A percentile compares a stretch with the other conserved stretches of the same genome.
phyloP scores from a whole-genome alignment of 352 stramenopile species.

The Phytophthora pseudosyringae region DNA sequence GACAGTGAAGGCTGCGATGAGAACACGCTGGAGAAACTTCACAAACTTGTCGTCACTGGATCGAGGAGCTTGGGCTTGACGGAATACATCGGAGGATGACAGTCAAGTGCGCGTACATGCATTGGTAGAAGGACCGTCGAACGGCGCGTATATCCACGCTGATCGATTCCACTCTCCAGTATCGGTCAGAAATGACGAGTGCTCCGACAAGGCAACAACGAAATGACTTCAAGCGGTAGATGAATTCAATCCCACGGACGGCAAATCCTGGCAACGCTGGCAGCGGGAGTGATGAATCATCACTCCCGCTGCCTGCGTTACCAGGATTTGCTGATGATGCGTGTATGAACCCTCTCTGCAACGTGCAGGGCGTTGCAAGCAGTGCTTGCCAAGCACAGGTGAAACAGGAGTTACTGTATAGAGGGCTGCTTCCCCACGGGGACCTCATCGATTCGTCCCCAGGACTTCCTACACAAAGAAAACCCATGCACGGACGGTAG shows the following conservation, averaged over 20 bases:
- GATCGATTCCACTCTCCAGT: not conserved
- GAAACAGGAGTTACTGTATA: too few relatives aligned
- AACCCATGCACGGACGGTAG: not conserved
- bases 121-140: conserved; percentile 9
- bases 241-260: conserved; percentile 15
- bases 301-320: too few relatives aligned
- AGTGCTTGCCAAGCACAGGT: too few relatives aligned
- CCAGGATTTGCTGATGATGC: too few relatives aligned
- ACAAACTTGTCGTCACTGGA: not conserved
- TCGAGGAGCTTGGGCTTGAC: not conserved
- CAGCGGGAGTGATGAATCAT: too few relatives aligned
- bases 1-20: conserved; percentile 13
- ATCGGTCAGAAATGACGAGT: too few relatives aligned
- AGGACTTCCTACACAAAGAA: not conserved
- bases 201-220: conserved; percentile 11
- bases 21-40: conserved; percentile 7
- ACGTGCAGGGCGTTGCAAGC: too few relatives aligned
- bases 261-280: conserved; percentile 13
- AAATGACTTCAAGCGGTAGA: conserved; percentile 20
- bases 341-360: too few relatives aligned
- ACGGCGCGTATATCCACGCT: conserved; percentile 1
- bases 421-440: too few relatives aligned
- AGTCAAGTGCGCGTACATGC: too few relatives aligned
- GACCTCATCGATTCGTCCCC: too few relatives aligned
- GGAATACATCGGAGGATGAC: conserved; percentile 10